Conservation (phyloP, 768 basidiomycete species). For the Lactarius sanguifluus region DNA sequence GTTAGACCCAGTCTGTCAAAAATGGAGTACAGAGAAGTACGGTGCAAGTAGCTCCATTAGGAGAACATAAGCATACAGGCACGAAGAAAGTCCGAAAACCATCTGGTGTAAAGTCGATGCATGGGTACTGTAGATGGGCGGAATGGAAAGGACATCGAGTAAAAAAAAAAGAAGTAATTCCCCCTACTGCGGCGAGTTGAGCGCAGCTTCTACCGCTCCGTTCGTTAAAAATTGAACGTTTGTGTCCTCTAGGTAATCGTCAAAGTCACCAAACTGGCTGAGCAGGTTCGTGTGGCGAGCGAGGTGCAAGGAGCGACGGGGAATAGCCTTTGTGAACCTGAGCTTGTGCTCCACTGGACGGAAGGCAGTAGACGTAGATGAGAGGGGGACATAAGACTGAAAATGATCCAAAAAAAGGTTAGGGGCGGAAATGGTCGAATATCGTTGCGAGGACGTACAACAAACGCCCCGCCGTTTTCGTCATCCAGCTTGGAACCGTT, state of each 20-base stretch:
- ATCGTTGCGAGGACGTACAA: conserved; percentile 13
- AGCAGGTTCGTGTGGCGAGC: conserved; percentile 54
- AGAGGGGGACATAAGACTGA: conserved; percentile 12
- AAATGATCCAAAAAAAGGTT: not conserved
- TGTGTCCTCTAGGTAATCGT: conserved; percentile 79
- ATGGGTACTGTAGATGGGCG: not conserved
- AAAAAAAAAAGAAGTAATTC: not conserved
- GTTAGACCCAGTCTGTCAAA: not conserved
- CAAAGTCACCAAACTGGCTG: conserved; percentile 71
- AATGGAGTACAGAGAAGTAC: not conserved
- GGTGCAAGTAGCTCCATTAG: conserved; percentile 6
- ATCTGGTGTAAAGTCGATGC: not conserved
- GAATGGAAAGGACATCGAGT: too few species aligned
- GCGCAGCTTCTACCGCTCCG: conserved; percentile 21
- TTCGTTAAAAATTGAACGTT: conserved; percentile 52
- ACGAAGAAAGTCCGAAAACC: not conserved
- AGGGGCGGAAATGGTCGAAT: not conserved
- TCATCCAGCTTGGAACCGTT: conserved; percentile 27
- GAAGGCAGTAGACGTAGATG: not conserved
- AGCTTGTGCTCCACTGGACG: conserved; percentile 1
- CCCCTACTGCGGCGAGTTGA: not conserved
- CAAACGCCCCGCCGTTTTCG: conserved; percentile 13
- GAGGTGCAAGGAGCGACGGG: conserved; percentile 47
- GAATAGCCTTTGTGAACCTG: conserved; percentile 32
- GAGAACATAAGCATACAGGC: conserved; percentile 6